Evolutionary conservation across 2,329 filamentous ascomycete genomes (phyloP).

Genomic region (Hysterium pulicare): DNA sequence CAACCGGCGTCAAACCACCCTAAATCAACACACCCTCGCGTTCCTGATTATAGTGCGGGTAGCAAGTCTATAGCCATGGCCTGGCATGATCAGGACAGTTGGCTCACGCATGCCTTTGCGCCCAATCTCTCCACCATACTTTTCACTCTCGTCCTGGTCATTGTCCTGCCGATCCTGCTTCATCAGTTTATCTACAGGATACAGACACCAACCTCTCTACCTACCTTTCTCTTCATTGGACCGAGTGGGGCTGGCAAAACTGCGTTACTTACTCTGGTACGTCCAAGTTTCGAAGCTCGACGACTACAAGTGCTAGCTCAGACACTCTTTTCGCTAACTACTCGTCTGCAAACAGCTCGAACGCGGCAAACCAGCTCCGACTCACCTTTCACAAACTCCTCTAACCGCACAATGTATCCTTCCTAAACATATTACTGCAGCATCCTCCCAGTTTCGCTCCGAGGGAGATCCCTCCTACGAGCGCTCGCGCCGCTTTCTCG

Average conservation of each 20-base stretch:
- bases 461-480: constrained; percentile 58
- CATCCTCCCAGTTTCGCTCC: constrained; percentile 63
- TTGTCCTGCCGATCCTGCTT: constrained; percentile 72
- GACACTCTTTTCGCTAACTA: constrained; percentile 1
- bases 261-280: constrained; percentile 72
- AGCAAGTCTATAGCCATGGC: constrained; percentile 24
- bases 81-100: constrained; percentile 39
- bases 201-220: constrained; percentile 63
- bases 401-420: constrained; percentile 56
- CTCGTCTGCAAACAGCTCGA: constrained; percentile 40
- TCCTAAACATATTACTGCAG: constrained; percentile 49
- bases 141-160: constrained; percentile 65
- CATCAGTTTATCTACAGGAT: constrained; percentile 71
- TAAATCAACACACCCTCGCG: constrained; percentile 7
- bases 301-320: background rate
- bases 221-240: constrained; percentile 76
- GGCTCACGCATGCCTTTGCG: constrained; percentile 47
- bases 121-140: constrained; percentile 53
- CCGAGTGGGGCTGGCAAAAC: constrained; percentile 86
- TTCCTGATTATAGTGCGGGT: constrained; percentile 17
- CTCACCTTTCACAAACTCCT: constrained; percentile 57
- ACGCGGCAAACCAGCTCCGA: constrained; percentile 53
- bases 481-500: constrained; percentile 62
- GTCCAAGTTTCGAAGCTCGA: constrained; percentile 12
- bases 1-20: background rate